Evolutionary conservation across 495 filamentous ascomycete genomes (phyloP).

Genomic region (Hypoxylon lienhwacheense): DNA sequence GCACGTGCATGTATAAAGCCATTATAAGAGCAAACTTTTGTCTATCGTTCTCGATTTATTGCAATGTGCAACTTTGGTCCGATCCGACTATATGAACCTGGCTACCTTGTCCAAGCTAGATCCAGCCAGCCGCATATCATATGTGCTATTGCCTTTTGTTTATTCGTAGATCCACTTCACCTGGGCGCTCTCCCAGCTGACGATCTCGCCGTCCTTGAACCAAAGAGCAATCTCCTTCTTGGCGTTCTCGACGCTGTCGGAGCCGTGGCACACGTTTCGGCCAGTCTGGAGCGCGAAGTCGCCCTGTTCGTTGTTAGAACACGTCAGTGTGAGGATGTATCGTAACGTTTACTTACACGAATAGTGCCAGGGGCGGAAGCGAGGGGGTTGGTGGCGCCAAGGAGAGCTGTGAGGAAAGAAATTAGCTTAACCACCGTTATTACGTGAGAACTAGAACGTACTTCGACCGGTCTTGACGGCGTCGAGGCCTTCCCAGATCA

Average conservation of each 20-base stretch:
- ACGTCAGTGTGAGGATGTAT: constrained; percentile 12
- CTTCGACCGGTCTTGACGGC: constrained; percentile 96
- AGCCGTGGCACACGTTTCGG: constrained; percentile 99
- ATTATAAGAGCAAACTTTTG: not conserved
- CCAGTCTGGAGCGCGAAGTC: constrained; percentile 64
- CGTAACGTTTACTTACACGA: constrained; percentile 62
- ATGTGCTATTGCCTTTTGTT: constrained; percentile 8
- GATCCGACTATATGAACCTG: not conserved
- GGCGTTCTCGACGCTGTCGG: constrained; percentile 95
- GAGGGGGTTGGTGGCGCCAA: constrained; percentile 97
- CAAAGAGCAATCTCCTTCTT: constrained; percentile 99
- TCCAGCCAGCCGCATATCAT: constrained; percentile 8
- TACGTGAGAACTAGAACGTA: constrained; percentile 46
- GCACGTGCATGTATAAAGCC: not conserved
- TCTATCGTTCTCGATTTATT: constrained; percentile 24
- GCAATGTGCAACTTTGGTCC: constrained; percentile 14
- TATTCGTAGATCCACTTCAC: constrained; percentile 97
- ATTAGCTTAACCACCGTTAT: constrained; percentile 16
- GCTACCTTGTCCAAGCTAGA: constrained; percentile 7
- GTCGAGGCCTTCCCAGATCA: constrained; percentile 98
- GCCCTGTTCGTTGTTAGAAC: constrained; percentile 16
- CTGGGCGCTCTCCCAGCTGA: constrained; percentile 75
- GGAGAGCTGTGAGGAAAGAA: constrained; percentile 60
- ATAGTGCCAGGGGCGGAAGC: constrained; percentile 94
- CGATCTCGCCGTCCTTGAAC: constrained; percentile 85